A percentile compares a stretch with the other conserved stretches of the same genome.
phyloP scores from a whole-genome alignment of 768 basidiomycete species.

The Clavulina sp. region DNA sequence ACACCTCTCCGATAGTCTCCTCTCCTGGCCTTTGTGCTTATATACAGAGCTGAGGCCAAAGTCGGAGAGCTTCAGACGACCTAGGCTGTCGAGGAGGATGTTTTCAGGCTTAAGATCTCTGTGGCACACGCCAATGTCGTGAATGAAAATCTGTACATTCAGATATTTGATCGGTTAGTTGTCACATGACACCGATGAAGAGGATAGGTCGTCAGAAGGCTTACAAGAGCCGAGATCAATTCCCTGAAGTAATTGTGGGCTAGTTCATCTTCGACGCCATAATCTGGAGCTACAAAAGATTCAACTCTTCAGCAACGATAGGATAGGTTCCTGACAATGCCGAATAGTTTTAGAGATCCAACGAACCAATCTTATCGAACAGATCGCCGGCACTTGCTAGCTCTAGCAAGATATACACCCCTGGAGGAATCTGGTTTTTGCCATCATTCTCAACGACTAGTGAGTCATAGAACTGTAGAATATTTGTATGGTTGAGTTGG shows the following conservation, averaged over 20 bases:
- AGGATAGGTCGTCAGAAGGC: slow-evolving; percentile 14
- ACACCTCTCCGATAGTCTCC: slow-evolving; percentile 63
- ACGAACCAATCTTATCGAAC: slow-evolving; percentile 90
- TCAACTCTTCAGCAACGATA: neutral
- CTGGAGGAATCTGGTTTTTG: slow-evolving; percentile 40
- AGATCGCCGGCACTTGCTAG: slow-evolving; percentile 86
- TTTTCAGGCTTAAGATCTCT: slow-evolving; percentile 97
- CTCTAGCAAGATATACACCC: slow-evolving; percentile 85
- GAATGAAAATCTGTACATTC: slow-evolving; percentile 52
- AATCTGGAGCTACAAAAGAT: slow-evolving; percentile 53
- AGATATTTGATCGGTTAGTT: neutral
- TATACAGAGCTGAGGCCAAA: slow-evolving; percentile 89
- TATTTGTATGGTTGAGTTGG: slow-evolving; percentile 55
- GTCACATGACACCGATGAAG: slow-evolving; percentile 2
- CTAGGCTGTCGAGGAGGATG: slow-evolving; percentile 64
- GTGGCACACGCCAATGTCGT: slow-evolving; percentile 81
- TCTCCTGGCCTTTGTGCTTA: slow-evolving; percentile 68
- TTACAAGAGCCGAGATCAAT: slow-evolving; percentile 63
- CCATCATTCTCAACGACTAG: slow-evolving; percentile 44
- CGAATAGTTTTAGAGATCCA: neutral
- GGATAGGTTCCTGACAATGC: neutral
- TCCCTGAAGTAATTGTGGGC: slow-evolving; percentile 86
- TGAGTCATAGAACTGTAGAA: slow-evolving; percentile 71
- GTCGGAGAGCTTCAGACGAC: slow-evolving; percentile 82
- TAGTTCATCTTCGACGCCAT: slow-evolving; percentile 70